phyloP scores from a whole-genome alignment of 73 alveolate genomes.

The Paramecium caudatum region DNA sequence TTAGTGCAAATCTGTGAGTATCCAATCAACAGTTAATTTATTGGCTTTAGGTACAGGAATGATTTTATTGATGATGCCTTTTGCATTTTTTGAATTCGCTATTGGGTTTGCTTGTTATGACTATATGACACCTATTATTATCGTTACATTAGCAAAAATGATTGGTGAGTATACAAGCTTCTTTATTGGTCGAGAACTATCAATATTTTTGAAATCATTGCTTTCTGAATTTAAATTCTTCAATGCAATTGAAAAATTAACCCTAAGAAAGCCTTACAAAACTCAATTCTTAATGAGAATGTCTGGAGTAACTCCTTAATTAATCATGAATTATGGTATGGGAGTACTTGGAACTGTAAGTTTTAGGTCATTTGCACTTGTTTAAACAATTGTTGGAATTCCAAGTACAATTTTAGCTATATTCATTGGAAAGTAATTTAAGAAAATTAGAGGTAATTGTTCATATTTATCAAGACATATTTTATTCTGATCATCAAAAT shows the following conservation, averaged over 20 bases:
- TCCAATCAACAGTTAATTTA: background rate
- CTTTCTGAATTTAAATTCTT: constrained; percentile 53
- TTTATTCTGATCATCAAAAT: background rate
- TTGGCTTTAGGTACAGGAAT: background rate
- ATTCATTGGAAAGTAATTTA: constrained; percentile 41
- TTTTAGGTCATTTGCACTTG: constrained; percentile 5
- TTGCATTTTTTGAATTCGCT: constrained; percentile 64
- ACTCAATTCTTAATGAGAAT: constrained; percentile 61
- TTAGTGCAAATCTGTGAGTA: background rate
- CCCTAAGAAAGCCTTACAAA: constrained; percentile 38
- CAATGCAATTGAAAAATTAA: constrained; percentile 44
- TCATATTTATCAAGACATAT: background rate
- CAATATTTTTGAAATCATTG: constrained; percentile 3
- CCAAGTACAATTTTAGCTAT: constrained; percentile 58
- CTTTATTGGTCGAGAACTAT: background rate
- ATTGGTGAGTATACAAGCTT: constrained; percentile 42
- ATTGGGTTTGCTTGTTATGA: constrained; percentile 16
- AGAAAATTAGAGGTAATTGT: constrained; percentile 30
- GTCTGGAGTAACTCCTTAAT: constrained; percentile 55
- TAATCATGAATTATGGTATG: constrained; percentile 67
- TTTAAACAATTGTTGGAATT: background rate
- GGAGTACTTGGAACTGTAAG: constrained; percentile 35
- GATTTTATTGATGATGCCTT: constrained; percentile 65
- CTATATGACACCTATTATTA: constrained; percentile 20
- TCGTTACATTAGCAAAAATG: constrained; percentile 51